phyloP scores from a whole-genome alignment of 1,284 basidiomycete species.

The Cutaneotrichosporon cutaneum region DNA sequence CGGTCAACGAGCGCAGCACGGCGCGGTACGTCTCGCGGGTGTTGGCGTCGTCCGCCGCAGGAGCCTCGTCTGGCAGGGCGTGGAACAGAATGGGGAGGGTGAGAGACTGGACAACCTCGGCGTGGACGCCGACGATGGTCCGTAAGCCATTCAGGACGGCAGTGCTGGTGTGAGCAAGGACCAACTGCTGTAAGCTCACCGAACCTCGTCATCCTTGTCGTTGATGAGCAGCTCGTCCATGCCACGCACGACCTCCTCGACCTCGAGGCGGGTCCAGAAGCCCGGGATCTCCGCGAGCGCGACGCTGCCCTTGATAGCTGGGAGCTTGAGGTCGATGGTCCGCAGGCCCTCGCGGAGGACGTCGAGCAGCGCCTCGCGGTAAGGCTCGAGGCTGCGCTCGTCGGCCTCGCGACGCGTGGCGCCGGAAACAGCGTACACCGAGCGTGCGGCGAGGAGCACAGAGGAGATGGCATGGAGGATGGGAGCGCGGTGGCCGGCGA shows the following conservation, averaged over 20 bases:
- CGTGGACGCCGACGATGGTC: slow-evolving; percentile 63
- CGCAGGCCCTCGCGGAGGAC: slow-evolving; percentile 45
- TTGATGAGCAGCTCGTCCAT: slow-evolving; percentile 68
- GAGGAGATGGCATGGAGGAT: slow-evolving; percentile 62
- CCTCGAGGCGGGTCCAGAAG: slow-evolving; percentile 69
- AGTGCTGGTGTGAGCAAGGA: slow-evolving; percentile 56
- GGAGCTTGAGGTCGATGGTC: slow-evolving; percentile 57
- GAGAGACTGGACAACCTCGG: slow-evolving; percentile 69
- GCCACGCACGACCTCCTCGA: slow-evolving; percentile 73
- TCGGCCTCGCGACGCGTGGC: slow-evolving; percentile 35
- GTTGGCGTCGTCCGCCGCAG: slow-evolving; percentile 58
- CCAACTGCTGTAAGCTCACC: slow-evolving; percentile 43
- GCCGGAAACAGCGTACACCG: slow-evolving; percentile 38
- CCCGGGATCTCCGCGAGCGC: slow-evolving; percentile 62
- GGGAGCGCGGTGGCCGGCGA: slow-evolving; percentile 70
- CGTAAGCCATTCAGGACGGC: slow-evolving; percentile 68
- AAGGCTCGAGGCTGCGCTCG: slow-evolving; percentile 60
- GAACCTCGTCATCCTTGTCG: slow-evolving; percentile 59
- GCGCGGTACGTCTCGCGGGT: slow-evolving; percentile 67
- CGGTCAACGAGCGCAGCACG: slow-evolving; percentile 68
- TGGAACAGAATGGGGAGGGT: slow-evolving; percentile 78
- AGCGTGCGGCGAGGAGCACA: slow-evolving; percentile 48
- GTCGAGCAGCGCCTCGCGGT: slow-evolving; percentile 68
- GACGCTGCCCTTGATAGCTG: slow-evolving; percentile 61
- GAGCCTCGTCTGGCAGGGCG: slow-evolving; percentile 67